phyloP scores from a whole-genome alignment of 352 stramenopile species.

The Blastocystis sp. region DNA sequence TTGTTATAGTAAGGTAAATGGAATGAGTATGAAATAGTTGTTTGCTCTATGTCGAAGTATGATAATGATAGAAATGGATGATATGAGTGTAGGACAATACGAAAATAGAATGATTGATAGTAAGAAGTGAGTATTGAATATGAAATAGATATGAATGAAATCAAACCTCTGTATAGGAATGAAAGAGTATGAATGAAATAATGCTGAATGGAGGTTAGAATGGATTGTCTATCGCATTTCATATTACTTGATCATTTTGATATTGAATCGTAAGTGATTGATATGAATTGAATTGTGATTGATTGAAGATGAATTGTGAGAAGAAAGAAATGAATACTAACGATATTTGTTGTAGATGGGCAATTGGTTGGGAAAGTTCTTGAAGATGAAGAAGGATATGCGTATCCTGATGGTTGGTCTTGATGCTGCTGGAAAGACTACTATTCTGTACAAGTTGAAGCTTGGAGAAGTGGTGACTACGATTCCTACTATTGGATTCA shows the following conservation, averaged over 20 bases:
- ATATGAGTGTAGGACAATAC: too few relatives aligned
- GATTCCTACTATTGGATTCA: constrained; percentile 74
- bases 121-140: too few relatives aligned
- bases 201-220: constrained; percentile 25
- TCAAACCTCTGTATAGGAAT: too few relatives aligned
- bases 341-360: neutral
- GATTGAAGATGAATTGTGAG: neutral
- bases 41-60: too few relatives aligned
- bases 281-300: neutral
- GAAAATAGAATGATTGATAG: too few relatives aligned
- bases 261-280: neutral
- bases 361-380: constrained; percentile 19
- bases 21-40: too few relatives aligned
- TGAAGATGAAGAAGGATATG: constrained; percentile 71
- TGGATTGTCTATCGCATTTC: constrained; percentile 39
- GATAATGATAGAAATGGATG: too few relatives aligned
- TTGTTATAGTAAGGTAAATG: too few relatives aligned
- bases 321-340: too few relatives aligned
- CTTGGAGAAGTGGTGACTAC: constrained; percentile 86
- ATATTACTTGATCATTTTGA: neutral
- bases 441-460: constrained; percentile 81
- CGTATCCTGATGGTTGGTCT: constrained; percentile 81
- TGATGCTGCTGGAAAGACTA: constrained; percentile 88
- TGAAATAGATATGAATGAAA: too few relatives aligned
- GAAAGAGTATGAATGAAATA: too few relatives aligned